These are phyloP conservation scores for Plasmopara halstedii DNA, from an alignment of 352 stramenopile genomes.

Conservation along the genomic window DNA sequence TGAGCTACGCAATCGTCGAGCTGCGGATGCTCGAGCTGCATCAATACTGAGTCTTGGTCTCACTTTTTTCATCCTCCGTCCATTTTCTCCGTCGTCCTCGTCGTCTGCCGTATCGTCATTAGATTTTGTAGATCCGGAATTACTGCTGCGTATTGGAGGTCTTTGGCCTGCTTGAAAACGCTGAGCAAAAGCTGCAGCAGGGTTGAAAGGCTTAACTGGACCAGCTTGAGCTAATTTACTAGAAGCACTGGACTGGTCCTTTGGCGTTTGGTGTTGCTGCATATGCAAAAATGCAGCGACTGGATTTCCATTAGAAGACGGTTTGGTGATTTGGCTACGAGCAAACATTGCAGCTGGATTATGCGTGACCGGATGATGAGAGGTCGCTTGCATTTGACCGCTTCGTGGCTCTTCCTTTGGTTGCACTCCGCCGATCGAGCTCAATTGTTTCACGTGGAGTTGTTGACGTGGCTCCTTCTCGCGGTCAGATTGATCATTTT, in stretches of 20 bases:
- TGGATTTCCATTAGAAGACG: conserved; percentile 22
- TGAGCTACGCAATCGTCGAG: conserved; percentile 57
- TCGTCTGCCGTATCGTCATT: conserved; percentile 29
- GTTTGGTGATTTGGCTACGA: conserved; percentile 29
- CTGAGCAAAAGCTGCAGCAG: conserved; percentile 47
- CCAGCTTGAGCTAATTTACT: conserved; percentile 12
- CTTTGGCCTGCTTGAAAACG: conserved; percentile 38
- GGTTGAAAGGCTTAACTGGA: conserved; percentile 33
- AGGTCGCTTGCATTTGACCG: conserved; percentile 3
- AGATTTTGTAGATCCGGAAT: conserved; percentile 24
- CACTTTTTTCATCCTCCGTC: conserved; percentile 45
- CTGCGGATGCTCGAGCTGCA: conserved; percentile 58
- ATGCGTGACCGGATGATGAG: conserved; percentile 9
- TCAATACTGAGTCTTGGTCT: conserved; percentile 71
- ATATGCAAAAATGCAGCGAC: conserved; percentile 51
- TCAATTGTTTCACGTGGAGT: conserved; percentile 13
- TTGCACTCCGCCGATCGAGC: conserved; percentile 1
- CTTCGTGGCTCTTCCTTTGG: conserved; percentile 10
- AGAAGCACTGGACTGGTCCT: conserved; percentile 5
- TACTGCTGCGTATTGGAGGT: conserved; percentile 27
- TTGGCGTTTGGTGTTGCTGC: conserved; percentile 36
- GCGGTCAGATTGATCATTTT: conserved; percentile 22
- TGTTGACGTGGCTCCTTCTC: conserved; percentile 23
- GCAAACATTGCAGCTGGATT: conserved; percentile 63
- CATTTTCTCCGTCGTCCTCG: conserved; percentile 34